Conservation (phyloP, 2,329 filamentous ascomycete genomes). For the Sporothrix inflata region DNA sequence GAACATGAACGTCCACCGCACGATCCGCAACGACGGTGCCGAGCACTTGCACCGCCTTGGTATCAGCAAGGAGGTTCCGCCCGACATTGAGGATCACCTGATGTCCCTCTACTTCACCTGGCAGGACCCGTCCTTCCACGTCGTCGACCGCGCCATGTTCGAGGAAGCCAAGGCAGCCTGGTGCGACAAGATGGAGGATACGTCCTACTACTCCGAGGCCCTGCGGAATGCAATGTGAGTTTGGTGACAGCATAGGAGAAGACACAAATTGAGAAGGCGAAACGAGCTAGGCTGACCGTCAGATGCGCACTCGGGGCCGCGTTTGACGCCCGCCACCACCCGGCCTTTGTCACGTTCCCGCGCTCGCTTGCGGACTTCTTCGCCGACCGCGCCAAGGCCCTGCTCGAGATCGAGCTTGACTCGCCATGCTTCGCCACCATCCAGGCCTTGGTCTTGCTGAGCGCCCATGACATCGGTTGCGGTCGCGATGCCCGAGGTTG, state of each 20-base stretch:
- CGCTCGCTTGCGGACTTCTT: conserved; percentile 45
- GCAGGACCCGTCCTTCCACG: conserved; percentile 51
- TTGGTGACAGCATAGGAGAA: too few species aligned
- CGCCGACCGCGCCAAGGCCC: conserved; percentile 48
- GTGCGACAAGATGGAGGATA: conserved; percentile 26
- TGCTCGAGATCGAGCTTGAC: conserved; percentile 52
- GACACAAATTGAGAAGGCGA: too few species aligned
- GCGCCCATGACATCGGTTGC: conserved; percentile 48
- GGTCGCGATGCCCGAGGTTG: conserved; percentile 50
- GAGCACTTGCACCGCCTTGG: conserved; percentile 37
- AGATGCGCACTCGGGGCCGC: conserved; percentile 40
- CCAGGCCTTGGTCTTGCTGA: conserved; percentile 51
- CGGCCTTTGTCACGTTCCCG: conserved; percentile 37
- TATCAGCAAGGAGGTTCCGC: conserved; percentile 46
- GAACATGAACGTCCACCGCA: conserved; percentile 33
- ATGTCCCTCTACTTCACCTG: conserved; percentile 52
- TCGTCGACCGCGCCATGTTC: conserved; percentile 47
- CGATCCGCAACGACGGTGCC: conserved; percentile 39
- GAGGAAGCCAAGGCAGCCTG: conserved; percentile 22
- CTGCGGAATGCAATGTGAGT: conserved; percentile 33
- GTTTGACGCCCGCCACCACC: conserved; percentile 38
- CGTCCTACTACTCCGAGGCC: conserved; percentile 33
- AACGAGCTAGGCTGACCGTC: too few species aligned
- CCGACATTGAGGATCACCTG: conserved; percentile 48
- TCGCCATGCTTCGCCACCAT: conserved; percentile 52